Base-by-base conservation (phyloP, 2,329 filamentous ascomycete genomes). In the Alternaria arborescens region DNA sequence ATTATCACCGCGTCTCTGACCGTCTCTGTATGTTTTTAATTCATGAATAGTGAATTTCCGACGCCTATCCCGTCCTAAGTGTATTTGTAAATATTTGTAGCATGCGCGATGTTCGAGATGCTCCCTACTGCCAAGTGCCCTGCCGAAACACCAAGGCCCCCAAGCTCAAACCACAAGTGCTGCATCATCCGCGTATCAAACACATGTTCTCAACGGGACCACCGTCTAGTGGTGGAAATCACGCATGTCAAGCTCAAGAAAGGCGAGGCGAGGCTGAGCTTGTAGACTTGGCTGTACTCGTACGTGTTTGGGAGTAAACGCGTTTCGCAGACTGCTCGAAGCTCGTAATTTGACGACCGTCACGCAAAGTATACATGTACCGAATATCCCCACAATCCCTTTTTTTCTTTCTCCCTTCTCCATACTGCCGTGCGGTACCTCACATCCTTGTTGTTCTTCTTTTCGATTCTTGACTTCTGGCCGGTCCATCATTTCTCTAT, bases 171-270 rank as follows among this genome's bases (percentile, higher is more conserved):
- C 72, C 60, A 50, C 59, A 41, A 42, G 28, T 60, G 73, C 71
- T 51, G 56, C 73, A 77, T 54, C 43, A 60, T 32, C 38, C 20
- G 65, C 67, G 70, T 67, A 70, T 73, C 68, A 72, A 71, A 77
- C 72, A 41, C 51, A 8, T 11, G 14, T 50, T 38, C 32, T 16
- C 5, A 30, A 11, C 12, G 14, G 32, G 14, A 14, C 2, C 24
- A 20, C 43, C 43, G 43, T 24, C 18, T n/a, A 61, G 20, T 52
- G 47, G 36, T 42, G 51, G 42, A 55, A 46, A 36, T 24, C 22
- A 16, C n/a, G 6, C 7, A 48, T 63, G 48, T 68, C 59, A 67
- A 67, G 67, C 70, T 71, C 52, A 59, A 43, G 51, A 42, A 41
- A 18, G 58, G 60, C 34, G 42, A 34, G 56, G 60, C 34, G 58